Conservation (phyloP, 2,329 filamentous ascomycete genomes). For the Pyrenophora teres region DNA sequence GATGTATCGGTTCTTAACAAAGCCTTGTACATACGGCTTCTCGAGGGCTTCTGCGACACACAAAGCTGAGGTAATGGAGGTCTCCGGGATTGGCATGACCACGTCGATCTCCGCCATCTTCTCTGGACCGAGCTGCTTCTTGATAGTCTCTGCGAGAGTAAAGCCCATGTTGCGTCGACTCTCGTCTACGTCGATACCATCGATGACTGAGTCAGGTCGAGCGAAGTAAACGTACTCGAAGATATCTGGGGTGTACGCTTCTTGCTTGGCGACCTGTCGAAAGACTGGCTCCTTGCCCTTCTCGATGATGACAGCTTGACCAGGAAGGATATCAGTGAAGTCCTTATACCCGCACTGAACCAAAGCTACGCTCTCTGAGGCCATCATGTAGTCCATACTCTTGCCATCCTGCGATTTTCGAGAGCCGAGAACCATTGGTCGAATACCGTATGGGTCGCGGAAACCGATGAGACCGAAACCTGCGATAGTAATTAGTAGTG, state of each 20-base stretch:
- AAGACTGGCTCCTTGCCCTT: constrained; percentile 78
- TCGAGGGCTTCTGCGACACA: constrained; percentile 74
- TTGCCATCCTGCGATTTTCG: constrained; percentile 68
- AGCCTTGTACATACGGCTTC: constrained; percentile 79
- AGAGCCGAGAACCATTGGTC: constrained; percentile 78
- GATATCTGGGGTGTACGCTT: constrained; percentile 79
- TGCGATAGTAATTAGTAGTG: constrained; percentile 30
- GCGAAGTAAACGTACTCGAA: constrained; percentile 91
- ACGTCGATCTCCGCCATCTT: constrained; percentile 77
- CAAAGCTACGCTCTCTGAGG: constrained; percentile 84
- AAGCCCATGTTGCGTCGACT: constrained; percentile 86
- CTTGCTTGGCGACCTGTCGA: constrained; percentile 70
- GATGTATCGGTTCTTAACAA: constrained; percentile 89
- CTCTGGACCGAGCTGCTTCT: constrained; percentile 68
- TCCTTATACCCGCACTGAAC: constrained; percentile 78
- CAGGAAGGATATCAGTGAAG: constrained; percentile 77
- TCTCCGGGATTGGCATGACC: constrained; percentile 84
- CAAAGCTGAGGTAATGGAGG: constrained; percentile 79
- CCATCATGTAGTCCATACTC: constrained; percentile 84
- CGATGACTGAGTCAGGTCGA: constrained; percentile 79
- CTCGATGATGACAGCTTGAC: constrained; percentile 82
- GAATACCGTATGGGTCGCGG: constrained; percentile 79
- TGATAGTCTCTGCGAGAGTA: constrained; percentile 76
- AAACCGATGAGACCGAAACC: constrained; percentile 82
- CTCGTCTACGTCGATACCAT: constrained; percentile 84